A percentile compares a stretch with the other conserved stretches of the same genome.
These are phyloP conservation scores for Sugiyamaella boreocaroliniensis DNA, from an alignment of 805 yeast genomes.

Conservation along the genomic window DNA sequence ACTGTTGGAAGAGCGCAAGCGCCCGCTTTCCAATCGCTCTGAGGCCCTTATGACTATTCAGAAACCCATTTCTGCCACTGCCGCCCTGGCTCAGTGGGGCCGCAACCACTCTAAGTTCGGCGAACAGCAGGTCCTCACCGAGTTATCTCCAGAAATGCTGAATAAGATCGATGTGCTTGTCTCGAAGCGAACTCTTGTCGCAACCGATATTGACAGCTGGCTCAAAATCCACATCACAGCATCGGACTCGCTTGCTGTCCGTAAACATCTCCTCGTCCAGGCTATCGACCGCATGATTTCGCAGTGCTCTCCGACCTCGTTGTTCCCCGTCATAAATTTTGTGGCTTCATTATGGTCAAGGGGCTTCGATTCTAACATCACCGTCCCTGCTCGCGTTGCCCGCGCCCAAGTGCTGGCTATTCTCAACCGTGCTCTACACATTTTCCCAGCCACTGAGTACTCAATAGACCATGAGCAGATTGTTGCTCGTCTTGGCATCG, in stretches of 20 bases:
- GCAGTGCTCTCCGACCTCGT: slow-evolving; percentile 18
- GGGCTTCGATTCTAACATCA: slow-evolving; percentile 19
- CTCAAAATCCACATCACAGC: slow-evolving; percentile 15
- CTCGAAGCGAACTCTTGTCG: slow-evolving; percentile 15
- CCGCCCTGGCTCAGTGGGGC: slow-evolving; percentile 6
- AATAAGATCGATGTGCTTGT: slow-evolving; percentile 11
- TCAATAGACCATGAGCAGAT: slow-evolving; percentile 12
- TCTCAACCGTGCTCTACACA: slow-evolving; percentile 21
- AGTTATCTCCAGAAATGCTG: slow-evolving; percentile 8
- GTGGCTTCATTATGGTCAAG: slow-evolving; percentile 23
- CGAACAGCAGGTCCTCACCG: slow-evolving; percentile 1
- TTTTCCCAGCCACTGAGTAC: slow-evolving; percentile 21
- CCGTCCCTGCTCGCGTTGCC: slow-evolving; percentile 18
- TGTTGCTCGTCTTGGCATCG: slow-evolving; percentile 23
- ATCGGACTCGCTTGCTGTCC: slow-evolving; percentile 12
- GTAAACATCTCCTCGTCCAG: slow-evolving; percentile 14
- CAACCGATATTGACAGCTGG: slow-evolving; percentile 20
- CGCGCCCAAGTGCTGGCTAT: slow-evolving; percentile 21
- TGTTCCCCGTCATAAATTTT: slow-evolving; percentile 24
- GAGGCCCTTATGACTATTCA: background rate
- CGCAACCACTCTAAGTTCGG: slow-evolving; percentile 8
- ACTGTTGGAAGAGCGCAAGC: slow-evolving; percentile 11
- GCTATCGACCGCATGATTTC: slow-evolving; percentile 19
- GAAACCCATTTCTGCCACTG: background rate
- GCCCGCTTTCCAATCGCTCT: background rate